Conservation (phyloP, 805 yeast species). For the Ogataea glucozyma region DNA sequence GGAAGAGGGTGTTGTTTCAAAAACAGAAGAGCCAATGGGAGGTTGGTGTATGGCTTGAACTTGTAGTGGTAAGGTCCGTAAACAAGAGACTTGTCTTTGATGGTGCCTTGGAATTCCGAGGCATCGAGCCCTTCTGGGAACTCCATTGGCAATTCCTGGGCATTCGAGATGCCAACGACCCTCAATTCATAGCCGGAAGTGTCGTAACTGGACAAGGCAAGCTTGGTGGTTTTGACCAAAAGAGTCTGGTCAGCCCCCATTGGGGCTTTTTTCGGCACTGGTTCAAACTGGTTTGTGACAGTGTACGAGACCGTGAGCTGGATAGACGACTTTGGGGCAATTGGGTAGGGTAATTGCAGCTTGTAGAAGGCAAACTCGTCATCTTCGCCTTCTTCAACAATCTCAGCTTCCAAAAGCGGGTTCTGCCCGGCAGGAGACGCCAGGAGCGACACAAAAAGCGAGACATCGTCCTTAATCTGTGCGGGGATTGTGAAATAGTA, state of each 20-base stretch:
- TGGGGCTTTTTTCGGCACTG: slow-evolving; percentile 64
- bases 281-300: slow-evolving; percentile 47
- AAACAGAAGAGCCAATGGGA: slow-evolving; percentile 58
- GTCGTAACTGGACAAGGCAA: slow-evolving; percentile 60
- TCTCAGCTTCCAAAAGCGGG: slow-evolving; percentile 25
- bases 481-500: slow-evolving; percentile 64
- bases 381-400: slow-evolving; percentile 15
- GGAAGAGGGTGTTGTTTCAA: slow-evolving; percentile 66
- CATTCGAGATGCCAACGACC: slow-evolving; percentile 17
- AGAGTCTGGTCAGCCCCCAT: slow-evolving; percentile 65
- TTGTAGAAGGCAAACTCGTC: slow-evolving; percentile 42
- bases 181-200: slow-evolving; percentile 39
- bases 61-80: slow-evolving; percentile 54
- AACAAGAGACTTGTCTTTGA: slow-evolving; percentile 42
- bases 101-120: slow-evolving; percentile 25
- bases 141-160: slow-evolving; percentile 19
- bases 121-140: slow-evolving; percentile 31
- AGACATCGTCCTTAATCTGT: slow-evolving; percentile 31
- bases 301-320: slow-evolving; percentile 52
- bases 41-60: slow-evolving; percentile 46
- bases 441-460: slow-evolving; percentile 29
- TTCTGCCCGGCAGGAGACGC: slow-evolving; percentile 20
- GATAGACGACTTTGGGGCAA: slow-evolving; percentile 60
- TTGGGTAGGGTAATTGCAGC: slow-evolving; percentile 59
- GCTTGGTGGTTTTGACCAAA: slow-evolving; percentile 49